Base-by-base conservation (phyloP, 2,329 filamentous ascomycete species). In the Diaporthe velutina region DNA sequence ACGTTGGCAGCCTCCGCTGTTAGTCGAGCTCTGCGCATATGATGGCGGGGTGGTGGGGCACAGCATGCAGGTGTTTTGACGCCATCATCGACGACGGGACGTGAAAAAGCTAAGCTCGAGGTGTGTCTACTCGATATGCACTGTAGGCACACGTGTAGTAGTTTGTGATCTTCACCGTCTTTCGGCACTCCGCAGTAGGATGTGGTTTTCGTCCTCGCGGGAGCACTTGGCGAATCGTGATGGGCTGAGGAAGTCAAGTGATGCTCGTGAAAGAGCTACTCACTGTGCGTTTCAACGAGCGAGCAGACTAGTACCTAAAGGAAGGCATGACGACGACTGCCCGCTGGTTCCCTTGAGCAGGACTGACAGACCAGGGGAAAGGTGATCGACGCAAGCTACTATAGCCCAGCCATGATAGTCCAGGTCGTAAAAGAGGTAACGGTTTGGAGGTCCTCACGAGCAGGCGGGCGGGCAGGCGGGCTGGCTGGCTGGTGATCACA, bases 1-100 rank as follows among this genome's bases (percentile, higher is more conserved):
- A 68, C 60, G 60, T 42, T 64, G 58, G 38, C 38, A 64, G 58
- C 58, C 38, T 45, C 58, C 58, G 58, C 45, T 67, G 64, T 38
- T 52, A 64, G 55, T 73, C 13, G 35, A 40, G 22, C 25, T 38
- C 68, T 45, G 54, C 25, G 64, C 25, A n/a, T 38, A 58, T 48
- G 45, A 74, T 70, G 72, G 66, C 40, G 72, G 66, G 66, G 72
- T 74, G 61, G 72, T 71, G 72, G 72, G 66, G 70, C 68, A 70
- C 25, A 30, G 28, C 54, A 75, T 76, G 54, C 55, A 60, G 48
- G 64, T 40, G 64, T 54, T 33, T 71, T 74, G 64, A 71, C 57
- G 50, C 73, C 70, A 70, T 55, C 61, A 40, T 64, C 38, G 68
- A 54, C 64, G 64, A 38, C 64, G 64, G 64, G 48, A 67, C 28